These are phyloP conservation scores for Anthracocystis setariae DNA, from an alignment of 1,284 basidiomycete genomes.

Conservation along the genomic window DNA sequence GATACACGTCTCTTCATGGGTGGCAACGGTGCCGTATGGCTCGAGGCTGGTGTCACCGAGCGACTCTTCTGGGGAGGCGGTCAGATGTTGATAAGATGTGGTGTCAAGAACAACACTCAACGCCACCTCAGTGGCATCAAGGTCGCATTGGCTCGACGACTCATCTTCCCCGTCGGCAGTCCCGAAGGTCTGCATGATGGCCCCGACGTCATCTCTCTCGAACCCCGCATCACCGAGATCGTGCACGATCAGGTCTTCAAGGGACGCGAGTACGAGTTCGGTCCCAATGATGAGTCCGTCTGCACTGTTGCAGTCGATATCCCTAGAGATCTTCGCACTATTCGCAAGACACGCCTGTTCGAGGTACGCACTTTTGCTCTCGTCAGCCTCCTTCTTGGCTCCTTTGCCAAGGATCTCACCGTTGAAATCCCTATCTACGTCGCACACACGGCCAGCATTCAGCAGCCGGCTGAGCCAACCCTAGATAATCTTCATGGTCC, in stretches of 20 bases:
- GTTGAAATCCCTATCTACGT: slow-evolving; percentile 60
- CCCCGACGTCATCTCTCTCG: slow-evolving; percentile 44
- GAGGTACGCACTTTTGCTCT: slow-evolving; percentile 53
- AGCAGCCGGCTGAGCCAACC: slow-evolving; percentile 15
- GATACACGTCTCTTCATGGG: slow-evolving; percentile 65
- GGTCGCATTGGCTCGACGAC: slow-evolving; percentile 50
- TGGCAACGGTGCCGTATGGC: slow-evolving; percentile 60
- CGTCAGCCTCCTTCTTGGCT: slow-evolving; percentile 55
- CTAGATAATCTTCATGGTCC: slow-evolving; percentile 16
- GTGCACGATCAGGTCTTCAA: slow-evolving; percentile 58
- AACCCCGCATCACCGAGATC: slow-evolving; percentile 60
- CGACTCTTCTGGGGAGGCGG: slow-evolving; percentile 58
- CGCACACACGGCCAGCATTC: slow-evolving; percentile 54
- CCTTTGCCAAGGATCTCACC: slow-evolving; percentile 60
- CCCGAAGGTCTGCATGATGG: slow-evolving; percentile 44
- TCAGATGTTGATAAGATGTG: slow-evolving; percentile 51
- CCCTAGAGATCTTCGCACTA: slow-evolving; percentile 55
- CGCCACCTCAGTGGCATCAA: slow-evolving; percentile 58
- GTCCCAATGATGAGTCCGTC: slow-evolving; percentile 52
- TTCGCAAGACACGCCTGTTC: slow-evolving; percentile 60
- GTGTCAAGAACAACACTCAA: slow-evolving; percentile 63
- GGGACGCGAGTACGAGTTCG: slow-evolving; percentile 59
- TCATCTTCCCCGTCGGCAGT: slow-evolving; percentile 57
- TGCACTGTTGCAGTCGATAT: slow-evolving; percentile 55
- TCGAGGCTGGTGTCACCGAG: slow-evolving; percentile 56